Evolutionary conservation across 2,329 filamentous ascomycete genomes (phyloP), one percentile per base, ranked within the genome.

Genomic region (Fusarium kyushuense): DNA sequence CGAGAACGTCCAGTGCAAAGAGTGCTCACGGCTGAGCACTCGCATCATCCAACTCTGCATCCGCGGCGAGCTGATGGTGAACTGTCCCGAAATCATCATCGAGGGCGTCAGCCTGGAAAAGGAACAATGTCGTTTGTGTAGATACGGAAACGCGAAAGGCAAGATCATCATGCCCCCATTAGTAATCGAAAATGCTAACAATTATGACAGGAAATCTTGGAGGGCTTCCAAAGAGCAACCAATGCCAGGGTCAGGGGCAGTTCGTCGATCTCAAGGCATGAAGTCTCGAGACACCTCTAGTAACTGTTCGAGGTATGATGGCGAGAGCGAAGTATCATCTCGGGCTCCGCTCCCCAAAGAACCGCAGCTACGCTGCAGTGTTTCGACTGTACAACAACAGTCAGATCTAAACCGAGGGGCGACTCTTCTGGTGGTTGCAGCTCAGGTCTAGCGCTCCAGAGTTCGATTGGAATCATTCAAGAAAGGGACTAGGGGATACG

Each of bases 1-100:
- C 13, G 65, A 57, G 17, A 59, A 54, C 23, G 52, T 71, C 43
- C 68, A 67, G 32, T 71, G 69, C 10, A 67, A 58, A 40, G 45
- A 63, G 25, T 71, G 68, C 62, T 56, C 33, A 27, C 38, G 42
- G 41, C 40, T 69, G 19, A 55, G 29, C 19, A 36, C 33, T 12
- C 48, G 52, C 13, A 48, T 71, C 19, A 38, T 52, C 36, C 30
- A 58, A n/a, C 45, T 47, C 38, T 71, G 69, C 38, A 56, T 68
- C 38, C 67, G 65, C 6, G 64, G 61, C 23, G 55, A 61, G 33
- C 23, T 58, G 41, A 58, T 59, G 47, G 32, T 21, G 4, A 42
- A 27, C n/a, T 71, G 69, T 9, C 58, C 65, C 16, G 59, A 70
- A 21, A 48, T 33, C 10, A 41, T 65, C 27, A 54, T 67, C 35